Evolutionary conservation across 148 eudicot genomes (phyloP).

Genomic region (Polygonum aviculare): DNA sequence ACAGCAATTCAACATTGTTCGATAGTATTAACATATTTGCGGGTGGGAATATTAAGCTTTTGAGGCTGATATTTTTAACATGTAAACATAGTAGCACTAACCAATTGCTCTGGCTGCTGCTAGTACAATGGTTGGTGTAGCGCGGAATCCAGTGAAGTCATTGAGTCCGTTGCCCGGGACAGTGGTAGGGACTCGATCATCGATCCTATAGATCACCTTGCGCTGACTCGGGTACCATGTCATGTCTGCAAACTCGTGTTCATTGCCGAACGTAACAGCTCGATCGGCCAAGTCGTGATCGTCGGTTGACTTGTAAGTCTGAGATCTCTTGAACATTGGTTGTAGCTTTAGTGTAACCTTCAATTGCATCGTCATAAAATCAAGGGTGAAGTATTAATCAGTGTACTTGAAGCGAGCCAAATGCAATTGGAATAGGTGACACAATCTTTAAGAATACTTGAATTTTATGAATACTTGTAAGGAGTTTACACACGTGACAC

Average conservation of each 20-base stretch:
- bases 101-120: constrained; percentile 35
- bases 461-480: no score
- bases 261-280: constrained; percentile 33
- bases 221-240: constrained; percentile 61
- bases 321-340: constrained; percentile 55
- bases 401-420: no score
- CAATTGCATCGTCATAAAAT: not conserved
- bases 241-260: constrained; percentile 63
- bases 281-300: constrained; percentile 46
- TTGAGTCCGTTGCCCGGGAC: constrained; percentile 35
- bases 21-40: no score
- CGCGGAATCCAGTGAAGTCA: constrained; percentile 44
- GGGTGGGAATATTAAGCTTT: no score
- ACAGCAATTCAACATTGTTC: not conserved
- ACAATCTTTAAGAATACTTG: no score
- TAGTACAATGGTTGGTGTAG: constrained; percentile 26
- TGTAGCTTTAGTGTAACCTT: constrained; percentile 58
- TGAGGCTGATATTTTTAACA: not conserved
- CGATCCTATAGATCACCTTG: constrained; percentile 39
- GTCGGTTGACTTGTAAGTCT: constrained; percentile 21
- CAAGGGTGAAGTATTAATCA: no score
- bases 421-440: no score
- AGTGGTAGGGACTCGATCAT: constrained; percentile 45
- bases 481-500: no score
- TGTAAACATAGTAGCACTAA: not conserved